Percentiles rank a stretch among this genome's conserved stretches.
These are phyloP conservation scores for Trichoderma brevicompactum DNA, from an alignment of 2,329 filamentous ascomycete genomes.

Conservation along the genomic window DNA sequence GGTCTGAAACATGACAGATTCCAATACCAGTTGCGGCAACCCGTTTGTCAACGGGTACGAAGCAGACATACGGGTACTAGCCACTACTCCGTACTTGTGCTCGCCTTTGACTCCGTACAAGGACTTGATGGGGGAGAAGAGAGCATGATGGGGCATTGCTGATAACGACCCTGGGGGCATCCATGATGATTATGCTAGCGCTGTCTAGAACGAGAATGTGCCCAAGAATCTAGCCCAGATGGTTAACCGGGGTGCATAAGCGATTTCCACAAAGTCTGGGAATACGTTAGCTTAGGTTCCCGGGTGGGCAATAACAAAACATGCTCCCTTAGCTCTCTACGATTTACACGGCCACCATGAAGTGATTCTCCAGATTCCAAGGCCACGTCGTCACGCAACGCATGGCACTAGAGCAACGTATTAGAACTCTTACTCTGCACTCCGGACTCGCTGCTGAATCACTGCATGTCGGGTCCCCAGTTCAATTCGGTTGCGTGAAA, in stretches of 20 bases:
- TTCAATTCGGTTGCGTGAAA: neutral
- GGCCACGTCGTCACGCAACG: neutral
- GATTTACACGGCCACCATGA: neutral
- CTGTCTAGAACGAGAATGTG: neutral
- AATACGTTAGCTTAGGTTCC: neutral
- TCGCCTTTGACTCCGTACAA: neutral
- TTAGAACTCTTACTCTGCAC: neutral
- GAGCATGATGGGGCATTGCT: neutral
- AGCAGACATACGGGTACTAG: neutral
- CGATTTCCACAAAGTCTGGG: conserved; percentile 14
- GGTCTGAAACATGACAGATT: neutral
- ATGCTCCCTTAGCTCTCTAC: conserved; percentile 3
- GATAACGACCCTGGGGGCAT: conserved; percentile 4
- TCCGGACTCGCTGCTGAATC: neutral
- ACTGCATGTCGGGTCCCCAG: neutral
- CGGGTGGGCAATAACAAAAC: neutral
- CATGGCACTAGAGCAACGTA: neutral
- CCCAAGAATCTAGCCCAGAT: conserved; percentile 11
- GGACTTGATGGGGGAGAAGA: neutral
- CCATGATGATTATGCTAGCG: conserved; percentile 16
- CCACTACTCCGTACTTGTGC: neutral
- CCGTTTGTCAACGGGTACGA: neutral
- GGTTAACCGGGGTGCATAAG: conserved; percentile 24
- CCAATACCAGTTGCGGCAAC: neutral
- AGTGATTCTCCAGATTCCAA: no score